phyloP scores from a whole-genome alignment of 1,284 basidiomycete genomes.

The Pascua sp. region DNA sequence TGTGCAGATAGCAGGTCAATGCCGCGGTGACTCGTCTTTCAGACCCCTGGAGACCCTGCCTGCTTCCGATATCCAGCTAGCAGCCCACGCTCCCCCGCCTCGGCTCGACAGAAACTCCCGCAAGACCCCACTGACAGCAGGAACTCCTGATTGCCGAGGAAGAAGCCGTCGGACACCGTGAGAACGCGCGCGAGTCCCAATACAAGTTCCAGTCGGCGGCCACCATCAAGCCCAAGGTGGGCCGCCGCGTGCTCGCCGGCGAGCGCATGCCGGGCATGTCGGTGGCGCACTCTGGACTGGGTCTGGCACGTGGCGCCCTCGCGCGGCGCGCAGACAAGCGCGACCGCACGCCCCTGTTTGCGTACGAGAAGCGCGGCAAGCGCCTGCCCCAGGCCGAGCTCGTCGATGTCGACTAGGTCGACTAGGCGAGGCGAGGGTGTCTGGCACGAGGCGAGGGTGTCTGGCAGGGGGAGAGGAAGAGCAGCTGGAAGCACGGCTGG shows the following conservation, averaged over 20 bases:
- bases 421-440: too few relatives aligned
- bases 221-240: constrained; percentile 19
- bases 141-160: neutral
- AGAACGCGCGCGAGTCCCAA: constrained; percentile 1
- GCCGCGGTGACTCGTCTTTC: too few relatives aligned
- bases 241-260: constrained; percentile 37
- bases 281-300: constrained; percentile 37
- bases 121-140: neutral
- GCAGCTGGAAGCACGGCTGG: too few relatives aligned
- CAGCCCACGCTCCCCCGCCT: too few relatives aligned
- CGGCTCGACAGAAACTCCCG: too few relatives aligned
- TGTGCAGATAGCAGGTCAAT: too few relatives aligned
- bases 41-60: too few relatives aligned
- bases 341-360: constrained; percentile 18
- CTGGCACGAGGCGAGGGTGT: too few relatives aligned
- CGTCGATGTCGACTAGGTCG: neutral
- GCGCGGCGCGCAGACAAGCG: constrained; percentile 14
- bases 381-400: neutral
- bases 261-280: constrained; percentile 44
- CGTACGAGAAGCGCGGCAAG: neutral
- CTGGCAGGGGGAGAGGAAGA: too few relatives aligned
- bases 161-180: constrained; percentile 7
- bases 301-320: constrained; percentile 42
- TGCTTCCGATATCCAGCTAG: too few relatives aligned
- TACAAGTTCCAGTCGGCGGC: constrained; percentile 2